These are phyloP conservation scores for Eimeria necatrix DNA, from an alignment of 169 alveolate genomes.

Conservation along the genomic window DNA sequence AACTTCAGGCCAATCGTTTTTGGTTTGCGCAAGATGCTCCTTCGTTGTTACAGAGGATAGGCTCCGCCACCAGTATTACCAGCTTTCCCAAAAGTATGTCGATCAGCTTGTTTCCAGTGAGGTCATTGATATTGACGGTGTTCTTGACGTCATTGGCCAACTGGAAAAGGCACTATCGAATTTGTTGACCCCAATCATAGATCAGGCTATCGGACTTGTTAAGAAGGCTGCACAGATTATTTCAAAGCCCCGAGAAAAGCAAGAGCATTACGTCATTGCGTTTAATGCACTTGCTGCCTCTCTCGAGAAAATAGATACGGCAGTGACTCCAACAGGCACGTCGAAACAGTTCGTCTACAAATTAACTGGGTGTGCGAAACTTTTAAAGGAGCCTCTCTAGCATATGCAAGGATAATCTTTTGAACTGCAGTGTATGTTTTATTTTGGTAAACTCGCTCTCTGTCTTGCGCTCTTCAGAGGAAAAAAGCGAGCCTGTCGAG, in stretches of 20 bases:
- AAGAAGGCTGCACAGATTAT: constrained; percentile 38
- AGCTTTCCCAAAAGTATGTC: constrained; percentile 56
- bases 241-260: neutral
- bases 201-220: constrained; percentile 51
- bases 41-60: constrained; percentile 37
- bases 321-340: constrained; percentile 64
- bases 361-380: neutral
- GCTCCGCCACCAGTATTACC: constrained; percentile 65
- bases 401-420: neutral
- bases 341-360: neutral
- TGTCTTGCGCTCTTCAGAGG: neutral
- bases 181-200: constrained; percentile 55
- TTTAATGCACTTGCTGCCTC: constrained; percentile 50
- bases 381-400: neutral
- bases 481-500: neutral
- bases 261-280: constrained; percentile 3
- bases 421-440: neutral
- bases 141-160: constrained; percentile 47
- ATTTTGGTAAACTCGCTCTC: too few relatives aligned
- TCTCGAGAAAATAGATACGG: constrained; percentile 14
- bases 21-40: neutral
- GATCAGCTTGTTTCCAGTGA: constrained; percentile 67
- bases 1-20: neutral
- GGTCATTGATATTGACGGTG: constrained; percentile 48
- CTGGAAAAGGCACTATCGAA: constrained; percentile 38